These are phyloP conservation scores for Monilinia vaccinii-corymbosi DNA, from an alignment of 2,329 filamentous ascomycete species.

Conservation along the genomic window DNA sequence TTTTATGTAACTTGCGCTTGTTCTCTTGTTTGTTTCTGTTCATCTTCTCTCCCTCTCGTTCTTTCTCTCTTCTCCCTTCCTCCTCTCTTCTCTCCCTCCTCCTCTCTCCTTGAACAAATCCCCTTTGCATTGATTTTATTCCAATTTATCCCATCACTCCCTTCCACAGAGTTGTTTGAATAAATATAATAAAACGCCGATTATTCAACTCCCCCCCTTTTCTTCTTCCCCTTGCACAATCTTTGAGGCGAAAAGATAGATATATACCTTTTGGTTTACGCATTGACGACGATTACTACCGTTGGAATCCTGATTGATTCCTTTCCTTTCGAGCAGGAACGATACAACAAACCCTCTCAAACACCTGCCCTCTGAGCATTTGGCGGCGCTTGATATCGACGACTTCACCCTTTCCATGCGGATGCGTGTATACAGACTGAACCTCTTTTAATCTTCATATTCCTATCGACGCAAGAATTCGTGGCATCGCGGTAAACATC, in stretches of 20 bases:
- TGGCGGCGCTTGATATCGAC: conserved; percentile 6
- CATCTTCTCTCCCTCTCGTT: too few species aligned
- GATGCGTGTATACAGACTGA: conserved; percentile 7
- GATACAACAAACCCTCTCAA: conserved; percentile 1
- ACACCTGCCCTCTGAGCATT: neutral
- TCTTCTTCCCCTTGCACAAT: neutral
- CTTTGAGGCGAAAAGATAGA: too few species aligned
- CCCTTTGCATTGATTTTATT: conserved; percentile 2
- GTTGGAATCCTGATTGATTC: neutral
- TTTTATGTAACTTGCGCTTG: too few species aligned
- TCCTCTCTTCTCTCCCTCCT: too few species aligned
- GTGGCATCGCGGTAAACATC: conserved; percentile 9
- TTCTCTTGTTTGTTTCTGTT: too few species aligned
- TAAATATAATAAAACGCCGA: too few species aligned
- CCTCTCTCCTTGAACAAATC: neutral
- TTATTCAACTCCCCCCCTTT: too few species aligned
- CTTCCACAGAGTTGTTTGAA: too few species aligned
- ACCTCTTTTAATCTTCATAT: conserved; percentile 5
- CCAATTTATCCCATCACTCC: neutral
- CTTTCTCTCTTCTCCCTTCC: too few species aligned
- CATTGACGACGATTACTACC: neutral
- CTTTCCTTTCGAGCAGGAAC: too few species aligned
- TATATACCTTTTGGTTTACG: neutral
- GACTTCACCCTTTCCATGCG: conserved; percentile 8
- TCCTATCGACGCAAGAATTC: conserved; percentile 6